These are phyloP conservation scores for Diaporthe eres DNA, from an alignment of 2,329 filamentous ascomycete species.

Conservation along the genomic window DNA sequence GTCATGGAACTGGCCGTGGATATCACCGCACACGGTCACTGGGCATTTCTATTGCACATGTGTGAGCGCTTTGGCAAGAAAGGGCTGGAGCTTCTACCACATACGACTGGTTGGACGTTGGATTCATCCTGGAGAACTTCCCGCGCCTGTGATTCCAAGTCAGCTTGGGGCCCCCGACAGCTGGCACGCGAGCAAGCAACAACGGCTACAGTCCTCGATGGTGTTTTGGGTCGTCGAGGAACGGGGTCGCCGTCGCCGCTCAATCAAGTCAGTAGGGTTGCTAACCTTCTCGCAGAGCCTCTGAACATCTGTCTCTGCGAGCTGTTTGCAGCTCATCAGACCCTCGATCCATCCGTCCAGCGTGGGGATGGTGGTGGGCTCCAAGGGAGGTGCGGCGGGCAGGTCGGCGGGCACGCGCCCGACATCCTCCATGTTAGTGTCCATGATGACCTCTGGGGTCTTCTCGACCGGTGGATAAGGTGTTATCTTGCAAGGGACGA, in stretches of 20 bases:
- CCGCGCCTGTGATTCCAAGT: slow-evolving; percentile 75
- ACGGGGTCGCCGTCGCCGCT: neutral
- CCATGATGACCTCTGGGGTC: slow-evolving; percentile 70
- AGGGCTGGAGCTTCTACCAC: slow-evolving; percentile 49
- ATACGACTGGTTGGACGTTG: slow-evolving; percentile 98
- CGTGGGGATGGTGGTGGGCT: slow-evolving; percentile 91
- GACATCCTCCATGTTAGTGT: slow-evolving; percentile 99
- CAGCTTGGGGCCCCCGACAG: slow-evolving; percentile 48
- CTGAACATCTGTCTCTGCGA: slow-evolving; percentile 94
- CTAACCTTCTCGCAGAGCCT: slow-evolving; percentile 97
- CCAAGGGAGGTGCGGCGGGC: slow-evolving; percentile 75
- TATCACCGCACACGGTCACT: slow-evolving; percentile 98
- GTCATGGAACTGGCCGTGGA: slow-evolving; percentile 99
- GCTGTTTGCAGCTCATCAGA: slow-evolving; percentile 98
- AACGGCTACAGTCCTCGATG: neutral
- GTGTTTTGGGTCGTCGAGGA: neutral
- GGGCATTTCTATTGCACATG: slow-evolving; percentile 84
- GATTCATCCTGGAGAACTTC: slow-evolving; percentile 98
- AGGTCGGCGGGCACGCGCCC: slow-evolving; percentile 87
- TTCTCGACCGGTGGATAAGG: slow-evolving; percentile 4
- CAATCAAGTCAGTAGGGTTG: neutral
- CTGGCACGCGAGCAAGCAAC: slow-evolving; percentile 37
- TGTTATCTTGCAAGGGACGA: slow-evolving; percentile 32
- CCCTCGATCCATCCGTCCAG: slow-evolving; percentile 99
- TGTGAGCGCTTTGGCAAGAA: slow-evolving; percentile 47